These are phyloP conservation scores for cucumber (Cucumis sativus) DNA, from an alignment of 306 rosid genomes.

Conservation along the genomic window DNA sequence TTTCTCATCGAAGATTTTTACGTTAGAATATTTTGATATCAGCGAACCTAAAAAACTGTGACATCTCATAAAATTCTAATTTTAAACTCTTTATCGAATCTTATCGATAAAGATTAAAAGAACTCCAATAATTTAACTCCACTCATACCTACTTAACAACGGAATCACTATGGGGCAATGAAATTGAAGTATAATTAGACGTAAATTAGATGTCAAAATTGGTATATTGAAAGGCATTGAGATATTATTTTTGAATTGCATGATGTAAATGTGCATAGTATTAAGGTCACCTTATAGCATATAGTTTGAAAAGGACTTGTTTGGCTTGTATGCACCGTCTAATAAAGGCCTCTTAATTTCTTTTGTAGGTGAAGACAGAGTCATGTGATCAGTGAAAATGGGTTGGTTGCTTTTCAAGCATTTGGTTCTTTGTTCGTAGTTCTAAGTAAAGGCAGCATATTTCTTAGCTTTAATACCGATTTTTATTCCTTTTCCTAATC, in stretches of 20 bases:
- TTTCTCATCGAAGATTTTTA: too few species aligned
- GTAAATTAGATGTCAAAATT: neutral
- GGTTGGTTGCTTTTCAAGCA: too few species aligned
- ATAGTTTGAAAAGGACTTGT: neutral
- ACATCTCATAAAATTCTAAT: fast-evolving
- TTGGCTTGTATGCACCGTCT: neutral
- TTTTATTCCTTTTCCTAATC: too few species aligned
- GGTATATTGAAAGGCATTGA: neutral
- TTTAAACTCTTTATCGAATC: too few species aligned
- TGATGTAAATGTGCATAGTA: neutral
- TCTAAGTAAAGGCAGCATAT: neutral
- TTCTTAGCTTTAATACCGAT: neutral
- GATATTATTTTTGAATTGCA: neutral
- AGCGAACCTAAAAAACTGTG: too few species aligned
- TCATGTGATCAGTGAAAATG: neutral
- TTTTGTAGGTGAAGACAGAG: neutral
- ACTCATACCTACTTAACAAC: too few species aligned
- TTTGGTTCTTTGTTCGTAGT: too few species aligned
- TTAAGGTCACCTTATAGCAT: neutral
- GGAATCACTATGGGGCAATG: fast-evolving
- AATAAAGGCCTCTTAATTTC: neutral
- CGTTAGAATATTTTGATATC: too few species aligned
- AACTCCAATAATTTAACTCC: too few species aligned
- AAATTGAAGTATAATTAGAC: too few species aligned
- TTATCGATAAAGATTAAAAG: too few species aligned